Evolutionary conservation across 2,329 filamentous ascomycete genomes (phyloP).

Genomic region (Calonectria pauciramosa): DNA sequence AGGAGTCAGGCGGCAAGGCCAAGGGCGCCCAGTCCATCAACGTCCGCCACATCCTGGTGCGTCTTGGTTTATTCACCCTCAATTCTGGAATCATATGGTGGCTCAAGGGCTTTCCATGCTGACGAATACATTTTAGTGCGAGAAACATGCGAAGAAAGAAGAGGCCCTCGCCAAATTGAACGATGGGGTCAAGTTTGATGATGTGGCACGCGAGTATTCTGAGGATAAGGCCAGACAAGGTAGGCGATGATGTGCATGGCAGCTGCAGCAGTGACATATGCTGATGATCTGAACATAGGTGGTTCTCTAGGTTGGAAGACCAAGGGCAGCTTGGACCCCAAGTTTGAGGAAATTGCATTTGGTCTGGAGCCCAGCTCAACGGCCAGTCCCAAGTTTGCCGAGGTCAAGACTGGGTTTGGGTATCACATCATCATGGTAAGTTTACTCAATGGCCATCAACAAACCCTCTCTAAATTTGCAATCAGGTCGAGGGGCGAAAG

Average conservation of each 20-base stretch:
- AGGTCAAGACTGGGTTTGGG: conserved; percentile 81
- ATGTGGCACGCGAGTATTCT: conserved; percentile 79
- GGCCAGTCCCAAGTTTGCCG: conserved; percentile 73
- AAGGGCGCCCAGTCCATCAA: conserved; percentile 78
- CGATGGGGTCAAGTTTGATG: conserved; percentile 79
- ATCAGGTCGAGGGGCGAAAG: conserved; percentile 58
- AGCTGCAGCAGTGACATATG: background rate
- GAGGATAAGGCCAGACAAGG: conserved; percentile 83
- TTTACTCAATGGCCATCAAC: background rate
- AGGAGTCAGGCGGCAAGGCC: conserved; percentile 51
- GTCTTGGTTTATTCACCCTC: conserved; percentile 13
- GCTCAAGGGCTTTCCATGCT: conserved; percentile 13
- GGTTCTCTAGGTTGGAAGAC: conserved; percentile 81
- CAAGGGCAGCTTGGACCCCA: conserved; percentile 74
- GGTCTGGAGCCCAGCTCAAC: conserved; percentile 76
- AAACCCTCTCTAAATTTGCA: conserved; percentile 14
- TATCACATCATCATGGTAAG: conserved; percentile 86
- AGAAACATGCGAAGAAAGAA: conserved; percentile 84
- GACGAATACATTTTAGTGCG: conserved; percentile 63
- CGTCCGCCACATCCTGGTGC: conserved; percentile 78
- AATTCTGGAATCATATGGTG: background rate
- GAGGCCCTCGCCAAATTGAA: conserved; percentile 78
- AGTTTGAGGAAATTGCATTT: conserved; percentile 82
- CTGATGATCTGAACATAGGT: conserved; percentile 58
- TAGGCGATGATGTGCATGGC: conserved; percentile 43